A percentile compares a stretch with the other conserved stretches of the same genome.
Conservation (phyloP, 2,329 filamentous ascomycete genomes). For the Niveomyces coronatus region DNA sequence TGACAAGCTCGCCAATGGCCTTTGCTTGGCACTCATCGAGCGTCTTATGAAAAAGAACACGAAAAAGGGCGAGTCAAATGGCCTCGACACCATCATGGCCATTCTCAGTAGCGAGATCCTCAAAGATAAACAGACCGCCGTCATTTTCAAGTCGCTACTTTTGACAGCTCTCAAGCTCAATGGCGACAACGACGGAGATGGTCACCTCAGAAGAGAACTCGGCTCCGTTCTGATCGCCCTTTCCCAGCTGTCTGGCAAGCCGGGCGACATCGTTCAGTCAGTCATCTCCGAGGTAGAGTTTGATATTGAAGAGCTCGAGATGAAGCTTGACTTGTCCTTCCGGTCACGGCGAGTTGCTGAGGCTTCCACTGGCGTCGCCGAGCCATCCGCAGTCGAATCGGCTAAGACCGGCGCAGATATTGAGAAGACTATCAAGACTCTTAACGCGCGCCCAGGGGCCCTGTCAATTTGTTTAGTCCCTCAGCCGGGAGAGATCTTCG, state of each 20-base stretch:
- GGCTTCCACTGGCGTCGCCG: conserved; percentile 36
- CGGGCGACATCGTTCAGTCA: conserved; percentile 54
- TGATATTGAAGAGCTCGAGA: conserved; percentile 65
- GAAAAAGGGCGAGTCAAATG: conserved; percentile 47
- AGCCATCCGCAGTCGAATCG: conserved; percentile 17
- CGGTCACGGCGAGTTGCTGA: conserved; percentile 44
- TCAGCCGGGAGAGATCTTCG: conserved; percentile 41
- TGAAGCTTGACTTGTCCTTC: conserved; percentile 62
- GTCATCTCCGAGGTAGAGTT: conserved; percentile 57
- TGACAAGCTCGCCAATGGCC: conserved; percentile 60
- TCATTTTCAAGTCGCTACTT: conserved; percentile 56
- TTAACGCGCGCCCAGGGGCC: conserved; percentile 25
- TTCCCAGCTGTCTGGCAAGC: conserved; percentile 46
- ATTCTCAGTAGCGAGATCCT: conserved; percentile 51
- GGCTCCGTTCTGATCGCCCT: conserved; percentile 58
- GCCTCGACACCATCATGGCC: conserved; percentile 49
- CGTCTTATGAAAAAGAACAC: conserved; percentile 49
- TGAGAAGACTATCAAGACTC: conserved; percentile 27
- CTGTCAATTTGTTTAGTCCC: conserved; percentile 43
- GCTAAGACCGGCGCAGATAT: conserved; percentile 27
- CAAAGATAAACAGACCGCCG: conserved; percentile 50
- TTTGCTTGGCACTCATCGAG: conserved; percentile 57
- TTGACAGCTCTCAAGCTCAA: conserved; percentile 48
- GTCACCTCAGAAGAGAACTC: conserved; percentile 50
- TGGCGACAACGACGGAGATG: conserved; percentile 42